Base-by-base conservation (phyloP, 495 filamentous ascomycete genomes). In the Gamarada debralockiae region DNA sequence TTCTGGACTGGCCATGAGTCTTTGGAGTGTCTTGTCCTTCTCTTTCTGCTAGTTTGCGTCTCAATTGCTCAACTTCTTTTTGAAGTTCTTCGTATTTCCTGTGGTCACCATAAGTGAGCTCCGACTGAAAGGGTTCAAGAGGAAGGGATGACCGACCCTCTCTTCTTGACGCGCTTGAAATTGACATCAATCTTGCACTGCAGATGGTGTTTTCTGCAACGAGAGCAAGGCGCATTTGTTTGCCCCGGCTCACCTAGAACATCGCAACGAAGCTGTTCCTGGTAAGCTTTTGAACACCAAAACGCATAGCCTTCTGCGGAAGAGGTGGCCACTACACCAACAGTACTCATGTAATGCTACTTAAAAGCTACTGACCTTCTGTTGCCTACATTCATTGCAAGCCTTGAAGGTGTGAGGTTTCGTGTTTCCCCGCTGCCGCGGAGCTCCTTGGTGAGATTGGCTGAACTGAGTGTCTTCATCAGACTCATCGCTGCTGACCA, bases 361-460 rank as follows among this genome's bases (percentile, higher is more conserved):
- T 1, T 1, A 41, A 49, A 40, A 34, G 12, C 14, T 31, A 64
- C 67, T 65, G 56, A 90, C 88, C 80, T 96, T 95, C 69, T 95
- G 90, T 67, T 96, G 90, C 29, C 89, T 81, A 67, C 90, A 96
- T 65, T 95, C 88, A 68, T 95, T 95, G 65, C 90, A 95, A 5
- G 90, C 89, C 44, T 43, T 43, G 40, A 43, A 21, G 6, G 40
- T 6, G 13, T 14, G 36, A 7, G 36, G 36, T 39, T 15, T 39
- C 10, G 27, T 29, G 27, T 29, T 29, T 29, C 27, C 27, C 27
- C 27, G 27, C 27, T 29, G 27, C 10, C 27, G 4, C 5, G 10
- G 27, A 29, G 27, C 5, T 29, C 27, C n/a, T n/a, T n/a, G 27
- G 27, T 10, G 5, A 29, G 27, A 10, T 5, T 4, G 27, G 27